phyloP scores from a whole-genome alignment of 805 yeast genomes.

The Wickerhamiella lipophila region DNA sequence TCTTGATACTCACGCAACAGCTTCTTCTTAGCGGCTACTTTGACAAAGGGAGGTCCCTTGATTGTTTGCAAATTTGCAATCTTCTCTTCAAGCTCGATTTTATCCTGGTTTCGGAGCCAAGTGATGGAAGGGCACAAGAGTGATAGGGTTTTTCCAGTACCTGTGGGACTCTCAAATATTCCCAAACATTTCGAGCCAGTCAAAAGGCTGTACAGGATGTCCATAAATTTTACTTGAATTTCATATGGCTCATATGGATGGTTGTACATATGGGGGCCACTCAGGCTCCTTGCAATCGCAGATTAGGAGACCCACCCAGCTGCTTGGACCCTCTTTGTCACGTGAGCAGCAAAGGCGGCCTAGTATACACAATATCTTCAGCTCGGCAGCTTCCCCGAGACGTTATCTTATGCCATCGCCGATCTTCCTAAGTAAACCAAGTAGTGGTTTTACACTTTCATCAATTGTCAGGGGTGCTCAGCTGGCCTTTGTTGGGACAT shows the following conservation, averaged over 20 bases:
- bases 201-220: slow-evolving; percentile 52
- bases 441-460: slow-evolving; percentile 39
- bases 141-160: slow-evolving; percentile 81
- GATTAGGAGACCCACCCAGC: not conserved
- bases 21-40: slow-evolving; percentile 28
- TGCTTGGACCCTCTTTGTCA: not conserved
- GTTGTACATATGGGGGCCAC: slow-evolving; percentile 30
- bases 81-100: slow-evolving; percentile 15
- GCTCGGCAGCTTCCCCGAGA: not conserved
- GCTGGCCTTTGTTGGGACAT: slow-evolving; percentile 39
- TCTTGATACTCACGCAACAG: slow-evolving; percentile 16
- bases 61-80: slow-evolving; percentile 29
- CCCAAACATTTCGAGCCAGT: slow-evolving; percentile 46
- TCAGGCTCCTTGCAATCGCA: too few species aligned
- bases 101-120: slow-evolving; percentile 50
- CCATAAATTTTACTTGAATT: slow-evolving; percentile 69
- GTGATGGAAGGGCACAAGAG: slow-evolving; percentile 73
- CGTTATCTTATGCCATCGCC: slow-evolving; percentile 46
- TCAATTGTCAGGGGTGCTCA: slow-evolving; percentile 44
- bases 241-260: slow-evolving; percentile 78
- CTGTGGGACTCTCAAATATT: slow-evolving; percentile 85
- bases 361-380: not conserved
- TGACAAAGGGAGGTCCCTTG: slow-evolving; percentile 64
- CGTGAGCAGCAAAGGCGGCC: slow-evolving; percentile 3
- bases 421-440: slow-evolving; percentile 43